phyloP scores from a whole-genome alignment of 2,329 filamentous ascomycete genomes.

The Ceratocystis diversiconidia region DNA sequence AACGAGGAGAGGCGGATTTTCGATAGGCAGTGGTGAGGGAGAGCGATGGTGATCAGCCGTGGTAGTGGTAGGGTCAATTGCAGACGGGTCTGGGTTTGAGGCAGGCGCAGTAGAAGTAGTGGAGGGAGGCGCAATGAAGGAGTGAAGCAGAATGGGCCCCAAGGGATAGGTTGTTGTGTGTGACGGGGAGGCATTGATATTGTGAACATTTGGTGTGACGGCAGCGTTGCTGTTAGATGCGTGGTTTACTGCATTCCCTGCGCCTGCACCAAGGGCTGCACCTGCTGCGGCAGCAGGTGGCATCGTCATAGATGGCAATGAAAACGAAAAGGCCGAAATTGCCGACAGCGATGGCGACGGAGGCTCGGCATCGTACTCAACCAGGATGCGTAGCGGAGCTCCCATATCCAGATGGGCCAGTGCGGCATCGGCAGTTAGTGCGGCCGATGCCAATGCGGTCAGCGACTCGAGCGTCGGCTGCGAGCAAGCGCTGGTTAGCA shows the following conservation, averaged over 20 bases:
- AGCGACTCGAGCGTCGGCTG: conserved; percentile 36
- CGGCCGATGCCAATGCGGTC: conserved; percentile 36
- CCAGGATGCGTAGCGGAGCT: conserved; percentile 40
- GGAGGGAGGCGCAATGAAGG: conserved; percentile 16
- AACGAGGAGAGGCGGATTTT: conserved; percentile 36
- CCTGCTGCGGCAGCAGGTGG: background rate
- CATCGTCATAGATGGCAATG: background rate
- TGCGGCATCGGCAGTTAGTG: conserved; percentile 39
- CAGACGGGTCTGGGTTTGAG: conserved; percentile 22
- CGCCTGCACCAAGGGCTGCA: background rate
- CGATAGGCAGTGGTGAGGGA: conserved; percentile 16
- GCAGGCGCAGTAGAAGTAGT: conserved; percentile 11
- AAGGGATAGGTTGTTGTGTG: background rate
- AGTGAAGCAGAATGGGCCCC: conserved; percentile 14
- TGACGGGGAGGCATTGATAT: background rate
- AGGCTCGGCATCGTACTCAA: conserved; percentile 29
- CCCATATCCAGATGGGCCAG: conserved; percentile 40
- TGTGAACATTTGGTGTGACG: background rate
- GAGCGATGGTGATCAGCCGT: no score
- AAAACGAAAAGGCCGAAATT: background rate
- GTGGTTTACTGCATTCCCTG: background rate
- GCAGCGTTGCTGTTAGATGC: background rate
- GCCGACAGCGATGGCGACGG: conserved; percentile 1
- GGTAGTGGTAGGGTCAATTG: no score
- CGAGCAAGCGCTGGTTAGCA: conserved; percentile 39